Evolutionary conservation across 176 grass and related monocot species (phyloP).

Genomic region (Metroxylon sagu): DNA sequence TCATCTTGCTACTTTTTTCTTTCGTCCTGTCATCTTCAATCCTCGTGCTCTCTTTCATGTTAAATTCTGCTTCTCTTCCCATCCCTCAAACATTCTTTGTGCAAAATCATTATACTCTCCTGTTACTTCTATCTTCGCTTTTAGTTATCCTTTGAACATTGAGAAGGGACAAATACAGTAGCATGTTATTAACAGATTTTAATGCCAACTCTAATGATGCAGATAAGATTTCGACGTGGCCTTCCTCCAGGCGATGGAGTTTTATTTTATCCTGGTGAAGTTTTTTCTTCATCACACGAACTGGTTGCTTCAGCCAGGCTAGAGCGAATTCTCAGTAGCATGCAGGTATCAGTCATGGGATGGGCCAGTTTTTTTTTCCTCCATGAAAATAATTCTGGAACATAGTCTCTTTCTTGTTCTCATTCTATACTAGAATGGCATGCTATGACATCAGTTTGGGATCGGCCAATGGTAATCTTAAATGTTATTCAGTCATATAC

Average conservation of each 20-base stretch:
- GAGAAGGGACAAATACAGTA: too few relatives aligned
- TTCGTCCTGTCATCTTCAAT: not conserved
- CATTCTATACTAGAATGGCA: too few relatives aligned
- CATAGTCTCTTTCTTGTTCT: not conserved
- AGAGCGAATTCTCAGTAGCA: constrained; percentile 90
- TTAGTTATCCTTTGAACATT: too few relatives aligned
- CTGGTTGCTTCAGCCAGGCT: constrained; percentile 79
- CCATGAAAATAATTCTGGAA: not conserved
- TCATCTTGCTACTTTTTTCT: too few relatives aligned
- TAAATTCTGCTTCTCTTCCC: too few relatives aligned
- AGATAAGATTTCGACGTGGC: constrained; percentile 86
- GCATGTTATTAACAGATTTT: not conserved
- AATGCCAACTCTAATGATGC: not conserved
- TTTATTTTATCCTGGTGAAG: constrained; percentile 92
- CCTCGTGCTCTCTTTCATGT: too few relatives aligned
- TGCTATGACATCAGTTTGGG: too few relatives aligned
- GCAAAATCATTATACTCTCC: too few relatives aligned
- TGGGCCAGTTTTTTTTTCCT: not conserved
- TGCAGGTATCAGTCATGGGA: constrained; percentile 59
- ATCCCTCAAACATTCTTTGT: too few relatives aligned
- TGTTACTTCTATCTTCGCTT: too few relatives aligned
- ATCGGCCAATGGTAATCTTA: too few relatives aligned
- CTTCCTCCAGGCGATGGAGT: constrained; percentile 96
- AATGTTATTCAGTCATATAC: too few relatives aligned
- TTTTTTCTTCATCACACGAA: constrained; percentile 82